Conservation (phyloP, 139 green algal genomes). For the Chlorella sp. region DNA sequence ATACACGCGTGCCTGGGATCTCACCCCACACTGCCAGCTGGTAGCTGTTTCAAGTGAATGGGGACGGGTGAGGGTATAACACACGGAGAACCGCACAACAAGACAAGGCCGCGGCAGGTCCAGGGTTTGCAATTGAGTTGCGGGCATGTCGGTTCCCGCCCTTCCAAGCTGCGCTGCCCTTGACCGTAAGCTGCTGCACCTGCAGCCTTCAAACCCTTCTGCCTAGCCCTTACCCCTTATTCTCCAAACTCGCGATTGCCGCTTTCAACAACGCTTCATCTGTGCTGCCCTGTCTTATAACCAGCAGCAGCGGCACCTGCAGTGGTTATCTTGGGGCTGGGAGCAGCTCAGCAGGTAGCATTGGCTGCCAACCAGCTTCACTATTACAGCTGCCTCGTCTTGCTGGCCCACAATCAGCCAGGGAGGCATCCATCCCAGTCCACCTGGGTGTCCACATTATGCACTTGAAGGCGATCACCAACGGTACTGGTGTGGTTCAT, state of each 20-base stretch:
- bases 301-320: slow-evolving; percentile 12
- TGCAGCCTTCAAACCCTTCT: too few species aligned
- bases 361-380: too few species aligned
- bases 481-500: slow-evolving; percentile 47
- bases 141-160: too few species aligned
- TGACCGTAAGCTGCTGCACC: background rate
- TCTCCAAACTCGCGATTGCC: background rate
- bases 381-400: background rate
- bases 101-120: too few species aligned
- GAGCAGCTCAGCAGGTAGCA: too few species aligned
- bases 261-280: background rate
- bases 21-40: background rate
- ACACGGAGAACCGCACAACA: too few species aligned
- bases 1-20: background rate
- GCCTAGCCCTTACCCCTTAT: background rate
- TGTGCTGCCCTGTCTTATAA: too few species aligned
- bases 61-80: too few species aligned
- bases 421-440: background rate
- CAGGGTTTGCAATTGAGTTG: too few species aligned
- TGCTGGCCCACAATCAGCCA: background rate
- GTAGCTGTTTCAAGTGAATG: background rate
- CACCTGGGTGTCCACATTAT: background rate
- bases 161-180: too few species aligned
- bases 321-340: background rate
- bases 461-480: background rate